phyloP scores from a whole-genome alignment of 306 rosid genomes.

The Castanospermum australe region DNA sequence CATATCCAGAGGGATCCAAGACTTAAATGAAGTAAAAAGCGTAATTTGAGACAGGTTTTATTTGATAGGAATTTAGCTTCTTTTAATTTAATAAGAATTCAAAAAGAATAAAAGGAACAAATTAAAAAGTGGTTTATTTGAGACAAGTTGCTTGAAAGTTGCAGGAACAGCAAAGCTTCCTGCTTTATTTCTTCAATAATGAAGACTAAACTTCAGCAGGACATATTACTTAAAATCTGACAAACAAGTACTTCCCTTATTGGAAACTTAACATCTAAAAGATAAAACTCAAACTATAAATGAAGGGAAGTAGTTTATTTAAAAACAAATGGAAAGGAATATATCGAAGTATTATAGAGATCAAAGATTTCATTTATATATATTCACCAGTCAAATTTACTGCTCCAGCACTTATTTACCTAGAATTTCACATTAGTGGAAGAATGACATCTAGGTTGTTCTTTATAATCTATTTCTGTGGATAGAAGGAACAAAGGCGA shows the following conservation, averaged over 20 bases:
- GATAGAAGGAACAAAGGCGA: conserved; percentile 53
- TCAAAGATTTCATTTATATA: conserved; percentile 23
- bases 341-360: conserved; percentile 15
- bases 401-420: conserved; percentile 16
- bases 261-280: background rate
- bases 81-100: background rate
- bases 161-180: conserved; percentile 11
- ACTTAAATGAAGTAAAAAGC: too few relatives aligned
- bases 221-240: too few relatives aligned
- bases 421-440: conserved; percentile 40
- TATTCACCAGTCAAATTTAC: conserved; percentile 22
- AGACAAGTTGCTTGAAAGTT: conserved; percentile 8
- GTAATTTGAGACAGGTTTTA: too few relatives aligned
- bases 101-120: background rate
- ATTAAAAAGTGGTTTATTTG: background rate
- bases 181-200: background rate
- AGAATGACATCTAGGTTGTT: conserved; percentile 61
- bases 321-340: conserved; percentile 14
- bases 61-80: background rate
- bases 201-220: too few relatives aligned
- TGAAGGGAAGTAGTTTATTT: too few relatives aligned
- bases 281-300: conserved; percentile 5
- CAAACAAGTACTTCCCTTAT: background rate
- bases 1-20: background rate
- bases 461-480: conserved; percentile 58